Evolutionary conservation across 345 rosid species (phyloP).

Genomic region (Citrus cavaleriei): DNA sequence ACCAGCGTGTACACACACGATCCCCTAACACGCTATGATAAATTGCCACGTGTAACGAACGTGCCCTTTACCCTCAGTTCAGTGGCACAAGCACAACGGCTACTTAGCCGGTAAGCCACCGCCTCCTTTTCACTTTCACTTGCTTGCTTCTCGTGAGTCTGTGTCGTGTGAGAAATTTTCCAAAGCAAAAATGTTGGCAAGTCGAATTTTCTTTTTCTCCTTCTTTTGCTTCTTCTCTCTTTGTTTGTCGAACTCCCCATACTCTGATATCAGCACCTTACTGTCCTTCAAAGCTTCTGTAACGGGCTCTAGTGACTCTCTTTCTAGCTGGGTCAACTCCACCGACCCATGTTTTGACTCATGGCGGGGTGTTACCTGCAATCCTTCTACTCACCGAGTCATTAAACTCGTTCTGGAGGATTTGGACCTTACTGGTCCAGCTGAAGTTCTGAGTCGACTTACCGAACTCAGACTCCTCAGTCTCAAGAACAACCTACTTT

Average conservation of each 20-base stretch:
- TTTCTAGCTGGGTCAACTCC: conserved; percentile 31
- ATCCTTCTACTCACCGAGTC: conserved; percentile 29
- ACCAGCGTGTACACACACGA: not conserved
- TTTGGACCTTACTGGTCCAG: conserved; percentile 28
- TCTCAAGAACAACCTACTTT: conserved; percentile 32
- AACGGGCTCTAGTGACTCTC: conserved; percentile 5
- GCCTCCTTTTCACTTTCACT: no score
- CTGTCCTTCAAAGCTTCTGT: conserved; percentile 27
- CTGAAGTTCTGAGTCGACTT: conserved; percentile 19
- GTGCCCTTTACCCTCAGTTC: not conserved
- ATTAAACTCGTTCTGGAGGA: conserved; percentile 30
- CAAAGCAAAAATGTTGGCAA: not conserved
- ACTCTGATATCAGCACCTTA: conserved; percentile 15
- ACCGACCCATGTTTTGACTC: conserved; percentile 24
- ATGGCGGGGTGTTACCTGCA: conserved; percentile 44
- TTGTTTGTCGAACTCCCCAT: not conserved
- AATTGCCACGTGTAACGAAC: not conserved
- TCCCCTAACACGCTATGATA: not conserved
- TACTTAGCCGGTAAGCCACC: not conserved
- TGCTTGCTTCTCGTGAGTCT: not conserved
- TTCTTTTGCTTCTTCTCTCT: conserved; percentile 3
- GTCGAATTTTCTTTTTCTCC: not conserved
- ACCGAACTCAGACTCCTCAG: conserved; percentile 39
- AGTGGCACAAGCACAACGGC: not conserved
- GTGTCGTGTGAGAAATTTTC: not conserved